phyloP scores from a whole-genome alignment of 2,329 filamentous ascomycete species.

The Alternaria sp. region DNA sequence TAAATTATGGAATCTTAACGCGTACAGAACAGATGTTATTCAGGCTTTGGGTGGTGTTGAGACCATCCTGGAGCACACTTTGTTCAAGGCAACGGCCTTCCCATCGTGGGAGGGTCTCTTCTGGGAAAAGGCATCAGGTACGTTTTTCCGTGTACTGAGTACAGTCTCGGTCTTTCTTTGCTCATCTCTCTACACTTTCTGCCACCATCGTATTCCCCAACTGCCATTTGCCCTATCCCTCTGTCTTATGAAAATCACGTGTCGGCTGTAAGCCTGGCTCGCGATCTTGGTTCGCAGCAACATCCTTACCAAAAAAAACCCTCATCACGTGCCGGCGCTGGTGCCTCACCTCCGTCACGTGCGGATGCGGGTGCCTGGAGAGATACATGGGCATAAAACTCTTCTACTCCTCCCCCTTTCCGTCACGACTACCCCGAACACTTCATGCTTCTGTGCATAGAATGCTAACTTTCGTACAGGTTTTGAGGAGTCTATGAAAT shows the following conservation, averaged over 20 bases:
- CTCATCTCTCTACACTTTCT: neutral
- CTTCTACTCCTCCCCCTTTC: neutral
- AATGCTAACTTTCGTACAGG: constrained; percentile 26
- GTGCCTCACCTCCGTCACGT: neutral
- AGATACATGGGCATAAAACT: neutral
- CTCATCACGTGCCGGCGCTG: neutral
- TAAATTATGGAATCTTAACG: constrained; percentile 96
- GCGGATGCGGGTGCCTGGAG: neutral
- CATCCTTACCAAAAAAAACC: neutral
- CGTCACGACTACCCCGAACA: neutral
- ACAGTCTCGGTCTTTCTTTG: neutral
- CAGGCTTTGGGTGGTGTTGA: constrained; percentile 96
- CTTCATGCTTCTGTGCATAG: neutral
- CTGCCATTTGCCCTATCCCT: neutral
- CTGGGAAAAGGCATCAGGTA: constrained; percentile 71
- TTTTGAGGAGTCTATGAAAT: constrained; percentile 76
- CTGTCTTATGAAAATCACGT: neutral
- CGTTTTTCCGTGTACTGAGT: neutral
- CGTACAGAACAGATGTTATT: constrained; percentile 95
- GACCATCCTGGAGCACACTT: constrained; percentile 93
- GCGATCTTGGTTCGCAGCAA: neutral
- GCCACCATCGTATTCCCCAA: neutral
- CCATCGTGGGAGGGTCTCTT: constrained; percentile 96
- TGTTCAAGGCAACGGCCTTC: constrained; percentile 97
- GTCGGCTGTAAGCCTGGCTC: neutral